Conservation (phyloP, 768 basidiomycete species). For the Auriscalpium orientale region DNA sequence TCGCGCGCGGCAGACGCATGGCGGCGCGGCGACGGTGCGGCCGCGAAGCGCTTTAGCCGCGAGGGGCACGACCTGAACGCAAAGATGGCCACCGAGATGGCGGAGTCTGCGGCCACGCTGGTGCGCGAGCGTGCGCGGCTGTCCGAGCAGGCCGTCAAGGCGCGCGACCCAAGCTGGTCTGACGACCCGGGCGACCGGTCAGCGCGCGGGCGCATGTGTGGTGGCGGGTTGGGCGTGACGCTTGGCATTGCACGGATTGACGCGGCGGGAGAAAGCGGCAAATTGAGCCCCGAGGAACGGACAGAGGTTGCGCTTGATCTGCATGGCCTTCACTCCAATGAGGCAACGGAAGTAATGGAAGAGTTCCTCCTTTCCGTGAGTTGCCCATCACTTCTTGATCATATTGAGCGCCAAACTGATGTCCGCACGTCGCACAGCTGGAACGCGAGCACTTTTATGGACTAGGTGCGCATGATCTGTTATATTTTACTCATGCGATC, state of each 20-base stretch:
- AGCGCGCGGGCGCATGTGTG: constrained; percentile 65
- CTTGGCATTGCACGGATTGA: constrained; percentile 74
- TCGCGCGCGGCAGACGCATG: constrained; percentile 95
- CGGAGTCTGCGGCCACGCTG: constrained; percentile 74
- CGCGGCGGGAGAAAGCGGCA: constrained; percentile 41
- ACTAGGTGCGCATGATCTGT: constrained; percentile 44
- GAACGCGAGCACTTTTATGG: constrained; percentile 87
- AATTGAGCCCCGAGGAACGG: constrained; percentile 75
- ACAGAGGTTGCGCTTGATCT: constrained; percentile 83
- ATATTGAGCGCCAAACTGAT: background rate
- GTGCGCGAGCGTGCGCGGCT: constrained; percentile 75
- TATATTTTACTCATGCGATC: background rate
- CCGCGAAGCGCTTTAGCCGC: constrained; percentile 88
- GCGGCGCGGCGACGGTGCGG: constrained; percentile 91
- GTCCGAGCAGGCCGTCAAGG: constrained; percentile 68
- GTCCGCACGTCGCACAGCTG: constrained; percentile 37
- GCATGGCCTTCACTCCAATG: constrained; percentile 90
- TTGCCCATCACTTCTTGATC: constrained; percentile 12
- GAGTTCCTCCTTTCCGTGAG: constrained; percentile 82
- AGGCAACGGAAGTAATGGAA: constrained; percentile 87
- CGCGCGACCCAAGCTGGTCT: constrained; percentile 64
- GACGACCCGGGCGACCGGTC: constrained; percentile 80
- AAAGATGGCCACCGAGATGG: constrained; percentile 84
- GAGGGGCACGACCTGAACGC: constrained; percentile 92
- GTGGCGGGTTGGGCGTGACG: constrained; percentile 77